phyloP scores from a whole-genome alignment of 129 eudicot species.

The Ambrosia artemisiifolia region DNA sequence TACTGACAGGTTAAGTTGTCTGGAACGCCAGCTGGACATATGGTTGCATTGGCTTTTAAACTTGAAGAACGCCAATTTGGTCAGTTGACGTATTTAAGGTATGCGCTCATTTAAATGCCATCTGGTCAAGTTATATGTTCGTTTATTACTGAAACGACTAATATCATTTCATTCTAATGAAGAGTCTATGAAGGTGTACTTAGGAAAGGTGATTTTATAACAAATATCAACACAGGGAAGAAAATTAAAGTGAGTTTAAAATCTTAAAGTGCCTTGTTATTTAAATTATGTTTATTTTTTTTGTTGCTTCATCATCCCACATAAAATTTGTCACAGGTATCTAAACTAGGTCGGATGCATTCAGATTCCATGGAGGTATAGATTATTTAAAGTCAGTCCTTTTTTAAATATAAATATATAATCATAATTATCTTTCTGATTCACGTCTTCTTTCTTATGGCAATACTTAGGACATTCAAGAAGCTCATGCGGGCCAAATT shows the following conservation, averaged over 20 bases:
- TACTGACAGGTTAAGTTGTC: slow-evolving; percentile 56
- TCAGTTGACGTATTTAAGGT: slow-evolving; percentile 87
- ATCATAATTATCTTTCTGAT: not conserved
- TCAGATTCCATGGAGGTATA: slow-evolving; percentile 96
- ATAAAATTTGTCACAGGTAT: slow-evolving; percentile 53
- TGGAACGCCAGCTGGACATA: slow-evolving; percentile 87
- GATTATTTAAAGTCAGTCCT: not conserved
- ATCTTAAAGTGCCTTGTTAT: not conserved
- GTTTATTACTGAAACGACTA: slow-evolving; percentile 10
- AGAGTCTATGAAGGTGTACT: slow-evolving; percentile 94
- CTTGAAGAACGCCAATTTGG: slow-evolving; percentile 94
- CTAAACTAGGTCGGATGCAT: slow-evolving; percentile 97
- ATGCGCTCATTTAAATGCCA: not conserved
- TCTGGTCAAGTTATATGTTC: not conserved
- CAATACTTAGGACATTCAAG: slow-evolving; percentile 77
- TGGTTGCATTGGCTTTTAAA: slow-evolving; percentile 96
- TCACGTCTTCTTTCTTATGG: not conserved
- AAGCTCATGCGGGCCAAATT: slow-evolving; percentile 99
- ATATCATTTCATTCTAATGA: slow-evolving; percentile 23
- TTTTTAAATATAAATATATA: not conserved
- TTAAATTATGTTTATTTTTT: not conserved
- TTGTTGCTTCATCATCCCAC: not conserved
- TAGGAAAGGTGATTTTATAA: slow-evolving; percentile 83
- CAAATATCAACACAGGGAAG: slow-evolving; percentile 88
- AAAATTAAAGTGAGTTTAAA: slow-evolving; percentile 61